A percentile compares a stretch with the other conserved stretches of the same genome.
These are phyloP conservation scores for Stephania japonica DNA, from an alignment of 164 flowering plant species.

Conservation along the genomic window DNA sequence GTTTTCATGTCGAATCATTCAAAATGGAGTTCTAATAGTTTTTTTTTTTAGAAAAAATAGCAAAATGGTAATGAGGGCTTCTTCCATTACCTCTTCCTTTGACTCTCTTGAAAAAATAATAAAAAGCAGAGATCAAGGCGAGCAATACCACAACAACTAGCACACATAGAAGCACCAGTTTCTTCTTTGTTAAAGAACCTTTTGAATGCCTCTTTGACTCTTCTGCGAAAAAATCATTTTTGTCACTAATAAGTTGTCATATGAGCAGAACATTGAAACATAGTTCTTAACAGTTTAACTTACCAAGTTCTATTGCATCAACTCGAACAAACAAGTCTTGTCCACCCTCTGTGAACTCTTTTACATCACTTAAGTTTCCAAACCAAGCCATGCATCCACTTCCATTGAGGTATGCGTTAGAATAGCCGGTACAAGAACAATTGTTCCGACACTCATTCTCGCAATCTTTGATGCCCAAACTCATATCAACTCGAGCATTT, in stretches of 20 bases:
- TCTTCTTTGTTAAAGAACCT: not conserved
- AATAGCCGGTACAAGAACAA: conserved; percentile 6
- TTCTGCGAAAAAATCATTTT: not conserved
- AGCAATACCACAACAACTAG: not conserved
- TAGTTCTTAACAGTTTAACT: too few relatives aligned
- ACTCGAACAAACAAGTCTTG: conserved; percentile 4
- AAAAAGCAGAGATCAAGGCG: not conserved
- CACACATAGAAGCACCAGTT: not conserved
- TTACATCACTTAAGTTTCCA: conserved; percentile 3
- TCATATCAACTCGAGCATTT: not conserved
- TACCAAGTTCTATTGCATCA: not conserved
- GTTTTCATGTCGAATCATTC: not conserved
- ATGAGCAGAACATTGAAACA: too few relatives aligned
- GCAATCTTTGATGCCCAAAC: not conserved
- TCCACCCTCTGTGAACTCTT: not conserved
- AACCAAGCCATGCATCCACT: conserved; percentile 1
- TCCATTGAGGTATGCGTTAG: not conserved
- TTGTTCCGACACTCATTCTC: not conserved
- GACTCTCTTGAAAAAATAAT: not conserved
- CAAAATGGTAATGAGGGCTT: not conserved
- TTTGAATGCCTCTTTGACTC: not conserved
- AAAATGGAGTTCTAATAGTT: not conserved
- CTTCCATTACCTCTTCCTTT: not conserved
- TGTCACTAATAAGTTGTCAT: too few relatives aligned
- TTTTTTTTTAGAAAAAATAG: not conserved